Base-by-base conservation (phyloP, 2,329 filamentous ascomycete species). In the Fusarium xylarioides region DNA sequence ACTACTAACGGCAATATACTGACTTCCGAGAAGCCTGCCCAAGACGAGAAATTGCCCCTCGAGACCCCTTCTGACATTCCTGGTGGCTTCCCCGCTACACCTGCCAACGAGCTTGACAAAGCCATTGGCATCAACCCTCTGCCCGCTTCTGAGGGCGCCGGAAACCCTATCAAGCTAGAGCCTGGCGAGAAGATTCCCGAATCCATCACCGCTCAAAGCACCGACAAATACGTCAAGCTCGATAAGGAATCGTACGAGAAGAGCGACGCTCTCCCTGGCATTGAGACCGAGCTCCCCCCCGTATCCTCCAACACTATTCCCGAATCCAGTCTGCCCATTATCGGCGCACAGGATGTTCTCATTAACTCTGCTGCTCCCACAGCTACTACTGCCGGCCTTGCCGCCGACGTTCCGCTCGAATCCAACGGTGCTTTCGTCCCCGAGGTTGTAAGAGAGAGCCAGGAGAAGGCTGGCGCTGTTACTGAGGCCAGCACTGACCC, bases 241-340 rank as follows among this genome's bases (percentile, higher is more conserved):
- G 95, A 98, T 81, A 89, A 94, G 81, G 93, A 91, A 75, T 95
- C 94, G 4, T 98, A 98, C 82, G 92, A 97, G 81, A 93, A 93
- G 82, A 91, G 91, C 72, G 92, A 92, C 78, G 88, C 91, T 64
- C 82, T 91, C 46, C 86, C 87, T 56, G 88, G 87, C 74, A 77
- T 85, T 59, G 81, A 83, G 74, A 83, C 86, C 54, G 82, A 86
- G 63, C 79, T 91, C 40, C 89, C 90, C 35, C 85, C 87, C 15
- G 82, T 91, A 63, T 85, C 88, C 50, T 87, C 86, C 70, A 91
- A 87, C 81, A 85, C 93, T 80, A 95, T 96, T 73, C 94, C 94
- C 23, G 94, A 97, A 83, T 95, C 93, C 12, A 93, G 92, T 81
- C 86, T 96, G 71, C 92, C 93, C 18, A 91, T 95, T 59, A 76